Percentiles rank a stretch among this genome's conserved stretches.
Evolutionary conservation across 805 yeast species (phyloP).

Genomic region (Sugiyamaella americana): DNA sequence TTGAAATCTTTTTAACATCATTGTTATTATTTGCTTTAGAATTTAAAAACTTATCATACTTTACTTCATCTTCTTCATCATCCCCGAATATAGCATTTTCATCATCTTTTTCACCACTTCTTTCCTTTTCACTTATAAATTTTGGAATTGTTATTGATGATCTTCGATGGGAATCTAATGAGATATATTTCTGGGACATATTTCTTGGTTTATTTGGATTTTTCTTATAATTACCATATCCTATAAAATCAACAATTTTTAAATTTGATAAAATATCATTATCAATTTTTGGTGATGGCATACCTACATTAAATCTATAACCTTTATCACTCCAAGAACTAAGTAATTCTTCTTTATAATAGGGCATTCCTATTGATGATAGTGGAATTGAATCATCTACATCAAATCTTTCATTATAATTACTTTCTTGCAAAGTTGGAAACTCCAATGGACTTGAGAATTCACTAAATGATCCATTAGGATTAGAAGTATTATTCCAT

Average conservation of each 20-base stretch:
- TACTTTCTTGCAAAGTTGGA: conserved; percentile 27
- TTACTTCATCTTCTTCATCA: conserved; percentile 11
- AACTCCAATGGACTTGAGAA: conserved; percentile 43
- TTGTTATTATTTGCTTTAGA: neutral
- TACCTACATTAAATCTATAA: conserved; percentile 51
- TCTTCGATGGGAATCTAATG: conserved; percentile 23
- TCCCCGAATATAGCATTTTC: conserved; percentile 21
- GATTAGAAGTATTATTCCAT: conserved; percentile 51
- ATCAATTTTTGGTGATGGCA: conserved; percentile 51
- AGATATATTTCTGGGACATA: conserved; percentile 28
- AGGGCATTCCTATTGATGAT: conserved; percentile 77
- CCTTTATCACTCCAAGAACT: conserved; percentile 65
- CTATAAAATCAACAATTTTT: conserved; percentile 27
- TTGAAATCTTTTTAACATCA: conserved; percentile 48
- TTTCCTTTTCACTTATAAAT: conserved; percentile 54
- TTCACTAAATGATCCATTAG: conserved; percentile 45
- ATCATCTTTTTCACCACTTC: conserved; percentile 24
- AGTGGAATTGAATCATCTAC: conserved; percentile 41
- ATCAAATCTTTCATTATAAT: conserved; percentile 9
- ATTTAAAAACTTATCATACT: conserved; percentile 21
- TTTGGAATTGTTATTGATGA: conserved; percentile 34
- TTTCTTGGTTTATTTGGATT: conserved; percentile 55
- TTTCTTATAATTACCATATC: conserved; percentile 48
- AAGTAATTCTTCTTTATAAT: conserved; percentile 65
- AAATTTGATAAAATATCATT: conserved; percentile 39